phyloP scores from a whole-genome alignment of 306 rosid genomes.

The Fragaria ananassa region DNA sequence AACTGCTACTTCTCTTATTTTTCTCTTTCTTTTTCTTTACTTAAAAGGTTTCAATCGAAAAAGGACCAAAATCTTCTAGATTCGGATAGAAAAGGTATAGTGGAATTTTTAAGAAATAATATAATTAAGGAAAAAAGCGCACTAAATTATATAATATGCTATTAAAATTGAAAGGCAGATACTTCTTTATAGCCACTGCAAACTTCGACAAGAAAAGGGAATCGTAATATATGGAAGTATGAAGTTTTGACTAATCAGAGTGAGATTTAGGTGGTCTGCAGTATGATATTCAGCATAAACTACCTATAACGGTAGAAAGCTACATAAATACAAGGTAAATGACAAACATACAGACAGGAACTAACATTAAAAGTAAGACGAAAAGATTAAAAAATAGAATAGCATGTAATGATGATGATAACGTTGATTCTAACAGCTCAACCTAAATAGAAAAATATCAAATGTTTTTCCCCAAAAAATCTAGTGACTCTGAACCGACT shows the following conservation, averaged over 20 bases:
- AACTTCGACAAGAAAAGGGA: not conserved
- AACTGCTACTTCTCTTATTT: not conserved
- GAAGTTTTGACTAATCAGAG: not conserved
- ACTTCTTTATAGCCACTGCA: not conserved
- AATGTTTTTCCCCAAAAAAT: not conserved
- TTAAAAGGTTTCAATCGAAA: not conserved
- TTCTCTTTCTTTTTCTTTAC: not conserved
- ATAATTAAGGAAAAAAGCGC: not conserved
- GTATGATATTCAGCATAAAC: not conserved
- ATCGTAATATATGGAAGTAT: not conserved
- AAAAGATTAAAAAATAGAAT: not conserved
- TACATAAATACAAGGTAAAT: not conserved
- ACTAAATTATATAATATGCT: not conserved
- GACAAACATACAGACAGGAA: not conserved
- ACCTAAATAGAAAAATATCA: slow-evolving; percentile 29
- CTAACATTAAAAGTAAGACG: not conserved
- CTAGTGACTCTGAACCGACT: slow-evolving; percentile 3
- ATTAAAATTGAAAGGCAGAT: not conserved
- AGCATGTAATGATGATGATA: not conserved
- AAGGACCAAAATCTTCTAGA: not conserved
- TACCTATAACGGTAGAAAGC: not conserved
- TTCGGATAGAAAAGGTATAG: not conserved
- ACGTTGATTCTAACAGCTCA: not conserved
- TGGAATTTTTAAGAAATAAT: not conserved
- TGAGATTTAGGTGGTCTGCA: not conserved